Evolutionary conservation across 108 stramenopile genomes (phyloP).

Genomic region (Seminavis robusta): DNA sequence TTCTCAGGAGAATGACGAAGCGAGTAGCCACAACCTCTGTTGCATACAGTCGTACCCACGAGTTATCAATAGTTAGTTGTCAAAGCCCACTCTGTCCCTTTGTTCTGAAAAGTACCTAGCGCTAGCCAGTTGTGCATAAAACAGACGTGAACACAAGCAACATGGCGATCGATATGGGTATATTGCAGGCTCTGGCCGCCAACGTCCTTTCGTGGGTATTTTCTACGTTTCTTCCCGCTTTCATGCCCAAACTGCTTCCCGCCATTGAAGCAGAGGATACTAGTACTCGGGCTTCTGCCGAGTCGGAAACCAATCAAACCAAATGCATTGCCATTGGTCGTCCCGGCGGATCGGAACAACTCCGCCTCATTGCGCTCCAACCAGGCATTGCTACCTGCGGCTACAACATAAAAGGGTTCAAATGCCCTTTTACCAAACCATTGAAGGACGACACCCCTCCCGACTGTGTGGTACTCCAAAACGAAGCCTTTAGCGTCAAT

Average conservation of each 20-base stretch:
- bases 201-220: conserved; percentile 78
- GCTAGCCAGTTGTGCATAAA: no score
- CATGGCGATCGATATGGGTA: no score
- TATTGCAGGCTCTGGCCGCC: conserved; percentile 55
- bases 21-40: no score
- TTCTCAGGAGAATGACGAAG: no score
- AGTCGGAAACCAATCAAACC: conserved; percentile 22
- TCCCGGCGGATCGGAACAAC: conserved; percentile 79
- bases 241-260: conserved; percentile 52
- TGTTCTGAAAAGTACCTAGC: no score
- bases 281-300: not conserved
- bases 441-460: conserved; percentile 13
- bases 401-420: conserved; percentile 61
- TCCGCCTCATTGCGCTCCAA: conserved; percentile 59
- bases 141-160: no score
- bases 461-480: conserved; percentile 58
- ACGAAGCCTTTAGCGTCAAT: conserved; percentile 72
- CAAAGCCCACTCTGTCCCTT: no score
- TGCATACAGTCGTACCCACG: no score
- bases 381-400: conserved; percentile 64
- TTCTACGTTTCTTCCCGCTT: conserved; percentile 43
- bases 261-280: conserved; percentile 24
- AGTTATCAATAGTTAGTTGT: no score
- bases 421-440: conserved; percentile 25
- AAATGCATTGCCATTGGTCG: conserved; percentile 76